Conservation (phyloP, 352 stramenopile species). For the Globisporangium nagaii region DNA sequence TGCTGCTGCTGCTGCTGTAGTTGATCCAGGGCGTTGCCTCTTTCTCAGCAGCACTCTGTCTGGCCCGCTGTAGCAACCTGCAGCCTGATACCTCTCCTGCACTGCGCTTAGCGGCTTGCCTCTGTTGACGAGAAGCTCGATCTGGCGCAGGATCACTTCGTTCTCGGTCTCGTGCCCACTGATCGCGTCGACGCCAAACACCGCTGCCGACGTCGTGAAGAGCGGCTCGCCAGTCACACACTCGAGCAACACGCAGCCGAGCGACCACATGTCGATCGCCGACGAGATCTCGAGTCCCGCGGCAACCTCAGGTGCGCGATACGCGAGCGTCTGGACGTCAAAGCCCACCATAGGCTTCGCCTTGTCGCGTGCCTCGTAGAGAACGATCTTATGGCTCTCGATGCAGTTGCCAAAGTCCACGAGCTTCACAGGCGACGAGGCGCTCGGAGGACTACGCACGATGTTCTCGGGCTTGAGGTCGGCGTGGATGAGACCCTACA, state of each 20-base stretch:
- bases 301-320: slow-evolving; percentile 66
- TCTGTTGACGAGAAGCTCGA: slow-evolving; percentile 30
- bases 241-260: slow-evolving; percentile 68
- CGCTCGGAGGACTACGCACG: slow-evolving; percentile 11
- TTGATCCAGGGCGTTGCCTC: neutral
- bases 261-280: slow-evolving; percentile 76
- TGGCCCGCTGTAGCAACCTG: neutral
- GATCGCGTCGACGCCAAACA: neutral
- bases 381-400: slow-evolving; percentile 26
- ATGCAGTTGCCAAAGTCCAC: slow-evolving; percentile 80
- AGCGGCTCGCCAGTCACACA: slow-evolving; percentile 49
- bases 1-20: neutral
- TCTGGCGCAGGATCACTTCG: slow-evolving; percentile 35
- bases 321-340: slow-evolving; percentile 71
- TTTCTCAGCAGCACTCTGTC: neutral
- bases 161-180: slow-evolving; percentile 16
- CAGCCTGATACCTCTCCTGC: slow-evolving; percentile 17
- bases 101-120: slow-evolving; percentile 16
- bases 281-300: slow-evolving; percentile 48
- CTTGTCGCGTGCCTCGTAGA: slow-evolving; percentile 23
- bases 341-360: slow-evolving; percentile 31
- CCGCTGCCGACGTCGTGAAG: slow-evolving; percentile 24
- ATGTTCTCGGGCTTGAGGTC: slow-evolving; percentile 82
- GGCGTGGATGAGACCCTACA: slow-evolving; percentile 55
- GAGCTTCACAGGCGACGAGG: slow-evolving; percentile 37